Evolutionary conservation across 2,329 filamentous ascomycete genomes (phyloP).

Genomic region (Lachnellula subtilissima): DNA sequence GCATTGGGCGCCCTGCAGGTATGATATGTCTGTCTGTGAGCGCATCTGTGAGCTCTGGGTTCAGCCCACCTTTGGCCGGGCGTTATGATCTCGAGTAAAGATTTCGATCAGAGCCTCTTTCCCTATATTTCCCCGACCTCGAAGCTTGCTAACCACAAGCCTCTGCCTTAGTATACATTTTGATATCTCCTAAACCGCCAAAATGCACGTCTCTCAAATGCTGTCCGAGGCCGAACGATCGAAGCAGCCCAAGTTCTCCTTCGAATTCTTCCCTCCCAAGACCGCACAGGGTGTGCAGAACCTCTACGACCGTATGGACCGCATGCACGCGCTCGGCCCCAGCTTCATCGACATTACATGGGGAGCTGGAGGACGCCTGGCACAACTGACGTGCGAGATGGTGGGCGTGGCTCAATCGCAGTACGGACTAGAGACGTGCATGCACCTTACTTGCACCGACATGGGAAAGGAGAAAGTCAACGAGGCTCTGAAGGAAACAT

Average conservation of each 20-base stretch:
- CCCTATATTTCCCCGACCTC: neutral
- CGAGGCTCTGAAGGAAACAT: conserved; percentile 78
- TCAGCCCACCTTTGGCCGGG: neutral
- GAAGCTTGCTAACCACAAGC: neutral
- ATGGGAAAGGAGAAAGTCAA: conserved; percentile 94
- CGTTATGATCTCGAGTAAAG: neutral
- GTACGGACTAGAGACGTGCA: conserved; percentile 95
- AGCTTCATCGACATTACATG: conserved; percentile 98
- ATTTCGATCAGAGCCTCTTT: neutral
- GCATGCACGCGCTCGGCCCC: conserved; percentile 91
- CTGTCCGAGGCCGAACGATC: conserved; percentile 74
- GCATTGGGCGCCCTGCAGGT: neutral
- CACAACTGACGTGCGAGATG: conserved; percentile 95
- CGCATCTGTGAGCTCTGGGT: neutral
- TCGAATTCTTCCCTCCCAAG: conserved; percentile 99
- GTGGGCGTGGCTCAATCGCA: conserved; percentile 91
- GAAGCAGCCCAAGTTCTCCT: conserved; percentile 86
- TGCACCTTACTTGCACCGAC: conserved; percentile 98
- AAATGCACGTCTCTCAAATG: conserved; percentile 95
- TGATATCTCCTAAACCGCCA: conserved; percentile 32
- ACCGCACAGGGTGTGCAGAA: conserved; percentile 97
- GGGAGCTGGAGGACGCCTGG: conserved; percentile 89
- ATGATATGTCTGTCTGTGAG: neutral
- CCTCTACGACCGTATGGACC: conserved; percentile 98
- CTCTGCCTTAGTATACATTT: neutral